These are phyloP conservation scores for Glebionis coronaria DNA, from an alignment of 129 eudicot genomes.

Conservation along the genomic window DNA sequence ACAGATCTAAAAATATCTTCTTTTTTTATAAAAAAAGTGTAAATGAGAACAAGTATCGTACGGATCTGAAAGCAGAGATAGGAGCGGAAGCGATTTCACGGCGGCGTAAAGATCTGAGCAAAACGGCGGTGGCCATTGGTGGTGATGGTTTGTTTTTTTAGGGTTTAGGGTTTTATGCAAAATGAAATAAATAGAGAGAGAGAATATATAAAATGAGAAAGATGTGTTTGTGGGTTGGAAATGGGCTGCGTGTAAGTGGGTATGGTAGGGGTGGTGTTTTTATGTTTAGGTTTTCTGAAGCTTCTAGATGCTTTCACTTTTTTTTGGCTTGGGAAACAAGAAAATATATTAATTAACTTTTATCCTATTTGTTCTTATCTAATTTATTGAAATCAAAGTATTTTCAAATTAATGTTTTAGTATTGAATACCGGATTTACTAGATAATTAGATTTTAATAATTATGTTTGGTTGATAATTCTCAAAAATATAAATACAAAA, in stretches of 20 bases:
- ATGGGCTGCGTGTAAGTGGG: conserved; percentile 19
- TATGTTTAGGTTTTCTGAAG: conserved; percentile 3
- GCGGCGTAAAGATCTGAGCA: conserved; percentile 70
- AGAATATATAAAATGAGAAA: neutral
- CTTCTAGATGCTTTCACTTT: neutral
- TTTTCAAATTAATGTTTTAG: too few relatives aligned
- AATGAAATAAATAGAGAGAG: too few relatives aligned
- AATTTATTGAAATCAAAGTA: too few relatives aligned
- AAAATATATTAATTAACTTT: too few relatives aligned
- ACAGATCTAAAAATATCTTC: too few relatives aligned
- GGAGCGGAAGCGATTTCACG: conserved; percentile 54
- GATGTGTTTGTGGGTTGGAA: conserved; percentile 19
- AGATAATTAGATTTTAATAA: too few relatives aligned
- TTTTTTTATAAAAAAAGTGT: too few relatives aligned
- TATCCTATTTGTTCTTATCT: too few relatives aligned
- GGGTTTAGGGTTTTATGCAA: conserved; percentile 57
- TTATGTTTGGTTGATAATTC: too few relatives aligned
- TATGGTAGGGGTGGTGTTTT: neutral
- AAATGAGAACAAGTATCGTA: conserved; percentile 18
- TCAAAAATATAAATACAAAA: too few relatives aligned
- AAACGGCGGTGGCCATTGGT: conserved; percentile 59
- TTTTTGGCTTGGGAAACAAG: too few relatives aligned
- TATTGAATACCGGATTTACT: too few relatives aligned
- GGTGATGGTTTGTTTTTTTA: neutral
- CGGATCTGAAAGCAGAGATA: conserved; percentile 55